A percentile compares a stretch with the other conserved stretches of the same genome.
Evolutionary conservation across 257 asterid species (phyloP).

Genomic region (Solanum virginianum): DNA sequence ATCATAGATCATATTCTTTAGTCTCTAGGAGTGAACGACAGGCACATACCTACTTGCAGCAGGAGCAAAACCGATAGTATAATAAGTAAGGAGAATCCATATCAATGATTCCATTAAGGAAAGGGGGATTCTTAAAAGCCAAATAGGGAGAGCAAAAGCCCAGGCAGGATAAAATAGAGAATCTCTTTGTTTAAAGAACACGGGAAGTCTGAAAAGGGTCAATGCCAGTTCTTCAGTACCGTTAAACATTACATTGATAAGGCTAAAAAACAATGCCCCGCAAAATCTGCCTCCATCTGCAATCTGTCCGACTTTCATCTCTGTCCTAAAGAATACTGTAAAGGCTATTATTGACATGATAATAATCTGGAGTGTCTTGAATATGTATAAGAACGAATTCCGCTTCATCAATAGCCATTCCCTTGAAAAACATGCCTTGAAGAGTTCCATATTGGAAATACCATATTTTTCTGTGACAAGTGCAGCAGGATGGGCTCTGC

Average conservation of each 20-base stretch:
- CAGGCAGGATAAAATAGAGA: conserved; percentile 86
- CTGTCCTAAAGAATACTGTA: conserved; percentile 78
- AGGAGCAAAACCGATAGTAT: conserved; percentile 94
- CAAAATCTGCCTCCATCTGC: conserved; percentile 69
- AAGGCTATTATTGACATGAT: conserved; percentile 73
- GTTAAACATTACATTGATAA: conserved; percentile 79
- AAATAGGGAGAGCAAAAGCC: conserved; percentile 91
- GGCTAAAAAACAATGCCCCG: conserved; percentile 79
- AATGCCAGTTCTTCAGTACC: conserved; percentile 88
- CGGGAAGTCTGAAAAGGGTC: conserved; percentile 65
- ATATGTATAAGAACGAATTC: conserved; percentile 66
- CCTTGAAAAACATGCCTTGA: conserved; percentile 70
- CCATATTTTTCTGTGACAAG: conserved; percentile 77
- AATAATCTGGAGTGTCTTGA: conserved; percentile 79
- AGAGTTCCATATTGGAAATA: conserved; percentile 67
- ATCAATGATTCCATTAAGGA: conserved; percentile 76
- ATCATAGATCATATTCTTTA: background rate
- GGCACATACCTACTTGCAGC: conserved; percentile 50
- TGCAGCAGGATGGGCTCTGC: conserved; percentile 79
- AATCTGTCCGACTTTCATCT: conserved; percentile 58
- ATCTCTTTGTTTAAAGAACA: conserved; percentile 84
- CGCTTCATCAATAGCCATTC: conserved; percentile 87
- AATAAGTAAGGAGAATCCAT: conserved; percentile 80
- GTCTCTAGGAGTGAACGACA: background rate
- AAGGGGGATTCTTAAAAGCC: conserved; percentile 76